These are phyloP conservation scores for Coniella vitis DNA, from an alignment of 2,329 filamentous ascomycete genomes.

Conservation along the genomic window DNA sequence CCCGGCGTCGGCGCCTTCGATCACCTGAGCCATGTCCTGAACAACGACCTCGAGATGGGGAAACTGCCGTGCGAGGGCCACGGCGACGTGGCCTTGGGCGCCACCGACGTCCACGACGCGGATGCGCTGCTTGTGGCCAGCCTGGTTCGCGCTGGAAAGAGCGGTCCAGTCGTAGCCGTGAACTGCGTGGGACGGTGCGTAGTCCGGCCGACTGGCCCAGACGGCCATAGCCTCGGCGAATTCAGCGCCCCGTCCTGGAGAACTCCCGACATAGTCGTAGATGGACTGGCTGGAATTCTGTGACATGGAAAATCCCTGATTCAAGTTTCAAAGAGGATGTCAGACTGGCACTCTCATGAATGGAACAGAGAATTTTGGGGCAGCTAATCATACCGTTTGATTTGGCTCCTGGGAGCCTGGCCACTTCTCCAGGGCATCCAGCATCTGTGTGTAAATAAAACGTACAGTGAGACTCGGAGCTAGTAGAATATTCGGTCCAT, in stretches of 20 bases:
- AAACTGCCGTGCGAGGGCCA: constrained; percentile 19
- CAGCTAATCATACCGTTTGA: constrained; percentile 11
- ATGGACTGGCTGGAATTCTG: constrained; percentile 15
- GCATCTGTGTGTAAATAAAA: constrained; percentile 8
- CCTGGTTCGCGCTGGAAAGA: constrained; percentile 18
- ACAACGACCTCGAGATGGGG: constrained; percentile 19
- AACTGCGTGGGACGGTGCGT: constrained; percentile 3
- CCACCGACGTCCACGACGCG: constrained; percentile 20
- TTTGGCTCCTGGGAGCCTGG: constrained; percentile 19
- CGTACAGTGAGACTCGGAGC: background rate
- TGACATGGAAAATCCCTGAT: constrained; percentile 19
- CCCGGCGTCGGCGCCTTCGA: constrained; percentile 19
- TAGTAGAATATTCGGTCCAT: too few species aligned
- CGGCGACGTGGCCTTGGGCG: constrained; percentile 16
- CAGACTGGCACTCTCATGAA: too few species aligned
- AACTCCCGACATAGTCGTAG: constrained; percentile 14
- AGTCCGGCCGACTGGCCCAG: constrained; percentile 11
- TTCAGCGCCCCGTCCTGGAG: constrained; percentile 12
- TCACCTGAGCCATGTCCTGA: constrained; percentile 18
- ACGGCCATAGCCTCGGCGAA: constrained; percentile 15
- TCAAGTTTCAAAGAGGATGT: background rate
- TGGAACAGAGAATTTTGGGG: background rate
- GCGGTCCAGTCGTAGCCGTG: constrained; percentile 22
- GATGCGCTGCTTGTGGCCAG: too few species aligned
- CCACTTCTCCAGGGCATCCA: constrained; percentile 21